Evolutionary conservation across 208 protist species (phyloP), one percentile per base, ranked within the genome.

Genomic region (Leishmania lainsoni): DNA sequence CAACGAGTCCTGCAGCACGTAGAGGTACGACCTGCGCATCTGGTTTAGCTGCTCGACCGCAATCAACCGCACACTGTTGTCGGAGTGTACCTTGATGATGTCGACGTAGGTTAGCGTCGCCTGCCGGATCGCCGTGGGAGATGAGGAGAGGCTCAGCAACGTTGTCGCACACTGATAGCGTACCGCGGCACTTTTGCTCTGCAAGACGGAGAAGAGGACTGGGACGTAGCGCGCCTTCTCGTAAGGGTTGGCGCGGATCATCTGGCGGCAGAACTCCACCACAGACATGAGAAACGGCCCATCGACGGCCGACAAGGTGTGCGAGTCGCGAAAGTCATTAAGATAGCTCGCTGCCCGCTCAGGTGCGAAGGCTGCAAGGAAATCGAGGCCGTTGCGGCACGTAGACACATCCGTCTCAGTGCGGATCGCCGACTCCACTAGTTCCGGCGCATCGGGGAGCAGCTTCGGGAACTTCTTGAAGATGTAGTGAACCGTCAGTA

Each of bases 41-140:
- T 94, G 91, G 54, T 95, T 89, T n/a, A 99, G 87, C 85, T 97
- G 90, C 72, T 99, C 98, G 20, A 99, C 87, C 14, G 99, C 97
- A 85, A 99, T 99, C 35, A 99, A 90, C 59, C 99, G 99, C n/a
- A 99, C 99, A 86, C 98, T 99, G 93, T 99, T 99, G 85, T 99
- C 99, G 52, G 88, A 93, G 85, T 99, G 97, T 22, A 90, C 92
- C 76, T 92, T 92, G 49, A 99, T 90, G 32, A 99, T 88, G 83
- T 99, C 93, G 72, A 99, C 97, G 86, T 96, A 99, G 9, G 95
- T 95, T 52, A 93, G 86, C 35, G 97, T 93, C 26, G 97, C 96
- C 81, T 98, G 94, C 42, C 90, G 86, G 74, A 99, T 97, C 29
- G 99, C 98, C 58, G 98, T 99, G 16, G 98, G 98, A 3, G 97